Conservation (phyloP, 148 eudicot species). For the Amaranthus cruentus region DNA sequence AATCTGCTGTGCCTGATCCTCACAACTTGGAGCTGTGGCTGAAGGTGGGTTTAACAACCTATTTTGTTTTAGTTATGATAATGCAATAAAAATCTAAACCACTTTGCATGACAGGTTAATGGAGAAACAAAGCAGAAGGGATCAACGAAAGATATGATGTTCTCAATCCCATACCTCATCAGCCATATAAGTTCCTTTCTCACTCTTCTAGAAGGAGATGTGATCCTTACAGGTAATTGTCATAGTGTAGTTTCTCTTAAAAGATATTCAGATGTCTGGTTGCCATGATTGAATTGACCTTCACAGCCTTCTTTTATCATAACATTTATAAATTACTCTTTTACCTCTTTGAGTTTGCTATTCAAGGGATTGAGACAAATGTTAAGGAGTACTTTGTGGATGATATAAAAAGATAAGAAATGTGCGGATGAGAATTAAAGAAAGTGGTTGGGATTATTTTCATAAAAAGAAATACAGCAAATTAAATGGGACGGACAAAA, state of each 20-base stretch:
- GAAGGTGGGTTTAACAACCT: slow-evolving; percentile 43
- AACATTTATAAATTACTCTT: too few species aligned
- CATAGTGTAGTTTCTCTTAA: not conserved
- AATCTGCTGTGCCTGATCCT: slow-evolving; percentile 73
- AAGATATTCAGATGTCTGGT: not conserved
- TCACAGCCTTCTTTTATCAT: too few species aligned
- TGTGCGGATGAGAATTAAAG: too few species aligned
- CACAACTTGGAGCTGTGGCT: slow-evolving; percentile 87
- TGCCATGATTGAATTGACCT: not conserved
- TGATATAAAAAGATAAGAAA: too few species aligned
- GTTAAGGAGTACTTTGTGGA: too few species aligned
- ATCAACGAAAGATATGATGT: slow-evolving; percentile 86
- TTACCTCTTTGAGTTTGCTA: too few species aligned
- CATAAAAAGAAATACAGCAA: too few species aligned
- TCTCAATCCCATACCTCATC: slow-evolving; percentile 79
- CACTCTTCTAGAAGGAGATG: slow-evolving; percentile 97
- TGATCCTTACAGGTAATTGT: slow-evolving; percentile 74
- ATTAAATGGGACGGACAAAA: too few species aligned
- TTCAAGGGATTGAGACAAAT: too few species aligned
- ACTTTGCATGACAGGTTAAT: slow-evolving; percentile 50
- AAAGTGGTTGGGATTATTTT: too few species aligned
- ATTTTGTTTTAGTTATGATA: not conserved
- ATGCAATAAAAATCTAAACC: slow-evolving; percentile 4
- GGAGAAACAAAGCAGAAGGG: slow-evolving; percentile 88
- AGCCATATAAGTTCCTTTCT: slow-evolving; percentile 91